phyloP scores from a whole-genome alignment of 768 basidiomycete species.

The Pisolithus sp. region DNA sequence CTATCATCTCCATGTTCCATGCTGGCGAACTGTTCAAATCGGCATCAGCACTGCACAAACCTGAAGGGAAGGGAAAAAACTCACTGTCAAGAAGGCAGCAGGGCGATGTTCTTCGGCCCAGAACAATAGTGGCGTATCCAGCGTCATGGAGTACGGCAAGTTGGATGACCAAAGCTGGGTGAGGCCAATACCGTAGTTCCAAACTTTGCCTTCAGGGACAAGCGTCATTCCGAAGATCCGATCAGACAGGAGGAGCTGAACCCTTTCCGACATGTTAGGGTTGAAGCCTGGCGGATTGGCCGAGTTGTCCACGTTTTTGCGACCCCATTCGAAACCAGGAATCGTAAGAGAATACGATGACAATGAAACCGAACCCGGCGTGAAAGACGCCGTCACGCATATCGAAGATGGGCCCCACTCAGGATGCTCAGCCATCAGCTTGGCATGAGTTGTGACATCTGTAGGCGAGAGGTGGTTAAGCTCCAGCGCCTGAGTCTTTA shows the following conservation, averaged over 20 bases:
- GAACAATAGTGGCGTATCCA: constrained; percentile 92
- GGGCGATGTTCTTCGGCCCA: constrained; percentile 96
- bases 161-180: constrained; percentile 87
- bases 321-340: constrained; percentile 95
- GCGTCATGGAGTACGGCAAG: constrained; percentile 71
- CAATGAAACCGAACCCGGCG: constrained; percentile 93
- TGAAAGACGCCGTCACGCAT: constrained; percentile 92
- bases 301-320: constrained; percentile 86
- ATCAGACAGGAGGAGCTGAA: constrained; percentile 89
- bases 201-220: constrained; percentile 88
- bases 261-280: constrained; percentile 97
- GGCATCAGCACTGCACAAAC: not conserved
- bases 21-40: constrained; percentile 64
- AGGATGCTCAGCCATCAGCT: constrained; percentile 93
- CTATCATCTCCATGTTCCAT: constrained; percentile 88
- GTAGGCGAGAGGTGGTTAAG: constrained; percentile 87
- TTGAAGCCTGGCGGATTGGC: constrained; percentile 89
- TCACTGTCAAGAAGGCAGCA: constrained; percentile 85
- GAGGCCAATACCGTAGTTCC: constrained; percentile 95
- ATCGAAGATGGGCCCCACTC: constrained; percentile 94
- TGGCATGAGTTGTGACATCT: constrained; percentile 91
- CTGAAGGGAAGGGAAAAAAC: constrained; percentile 22
- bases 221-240: constrained; percentile 94
- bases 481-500: constrained; percentile 94
- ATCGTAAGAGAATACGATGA: constrained; percentile 88